Base-by-base conservation (phyloP, 352 stramenopile genomes). In the Achlya hypogyna region DNA sequence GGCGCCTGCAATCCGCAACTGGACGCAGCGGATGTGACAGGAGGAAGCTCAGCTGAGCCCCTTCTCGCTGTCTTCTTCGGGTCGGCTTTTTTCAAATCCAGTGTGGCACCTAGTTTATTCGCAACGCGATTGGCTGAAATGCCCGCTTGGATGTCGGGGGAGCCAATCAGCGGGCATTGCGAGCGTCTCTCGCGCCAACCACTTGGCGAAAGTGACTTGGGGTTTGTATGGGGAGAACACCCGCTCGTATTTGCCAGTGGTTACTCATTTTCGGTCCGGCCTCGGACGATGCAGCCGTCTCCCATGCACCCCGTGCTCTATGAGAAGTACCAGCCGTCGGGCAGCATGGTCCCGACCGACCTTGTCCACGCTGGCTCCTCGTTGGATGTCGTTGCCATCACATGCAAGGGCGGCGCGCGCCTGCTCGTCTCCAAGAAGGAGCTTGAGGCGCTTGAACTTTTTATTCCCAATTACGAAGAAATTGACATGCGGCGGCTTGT, bases 391-490 rank as follows among this genome's bases (percentile, higher is more conserved):
- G 20, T 67, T 28, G 60, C 59, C 47, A 34, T 67, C 35, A 67
- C 60, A 6, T 67, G 60, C 51, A 67, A 67, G 42, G 60, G 60
- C 18, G 60, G 60, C 20, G 23, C 60, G 23, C 60, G 60, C 4
- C 35, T 67, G 10, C 40, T 67, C 27, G 60, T 67, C 25, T 67
- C 60, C 23, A 67, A 67, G 51, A 56, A 60, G 22, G 60, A 67
- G 28, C 51, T 67, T 31, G 51, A 49, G 4, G 60, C 60, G 43
- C 51, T 67, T 25, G 59, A 67, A n/a, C 47, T 60, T 10, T 67
- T 67, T 23, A n/a, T 67, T 10, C 60, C 60, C 12, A 67, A 67
- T 31, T 67, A 67, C 35, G 60, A 67, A 67, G 60, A 67, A 42
- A 67, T 67, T 40, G 60, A 67, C 35, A 60, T 67, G 51, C 60